These are phyloP conservation scores for Dillenia turbinata DNA, from an alignment of 164 flowering plant species.

Conservation along the genomic window DNA sequence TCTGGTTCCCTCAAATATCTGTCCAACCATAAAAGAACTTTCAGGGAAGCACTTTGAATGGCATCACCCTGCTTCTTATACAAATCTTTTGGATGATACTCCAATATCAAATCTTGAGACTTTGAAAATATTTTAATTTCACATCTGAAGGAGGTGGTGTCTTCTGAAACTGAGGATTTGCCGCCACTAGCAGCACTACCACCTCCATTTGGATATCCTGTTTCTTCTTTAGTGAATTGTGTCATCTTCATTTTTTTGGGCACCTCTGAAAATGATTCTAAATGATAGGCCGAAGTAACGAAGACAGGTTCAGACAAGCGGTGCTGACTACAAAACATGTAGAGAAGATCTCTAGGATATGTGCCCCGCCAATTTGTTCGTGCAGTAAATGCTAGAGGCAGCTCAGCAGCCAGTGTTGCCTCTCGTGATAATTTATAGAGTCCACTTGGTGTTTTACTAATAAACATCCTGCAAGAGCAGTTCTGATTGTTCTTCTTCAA, in stretches of 20 bases:
- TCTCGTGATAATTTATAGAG: conserved; percentile 81
- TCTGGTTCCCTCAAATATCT: conserved; percentile 41
- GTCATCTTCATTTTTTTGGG: conserved; percentile 31
- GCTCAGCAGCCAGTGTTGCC: conserved; percentile 68
- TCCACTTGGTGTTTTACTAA: conserved; percentile 67
- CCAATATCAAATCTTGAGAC: conserved; percentile 46
- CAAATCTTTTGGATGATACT: conserved; percentile 44
- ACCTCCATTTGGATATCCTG: conserved; percentile 17
- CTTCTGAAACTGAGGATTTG: conserved; percentile 18
- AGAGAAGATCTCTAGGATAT: conserved; percentile 75
- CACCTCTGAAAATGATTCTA: conserved; percentile 21
- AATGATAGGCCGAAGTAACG: conserved; percentile 25
- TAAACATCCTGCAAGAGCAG: conserved; percentile 59
- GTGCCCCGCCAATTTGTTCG: conserved; percentile 88
- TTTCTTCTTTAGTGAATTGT: conserved; percentile 19
- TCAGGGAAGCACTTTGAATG: conserved; percentile 58
- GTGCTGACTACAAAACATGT: conserved; percentile 76
- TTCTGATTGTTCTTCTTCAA: not conserved
- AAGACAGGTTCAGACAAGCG: conserved; percentile 76
- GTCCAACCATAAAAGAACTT: conserved; percentile 64
- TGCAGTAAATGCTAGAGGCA: conserved; percentile 68
- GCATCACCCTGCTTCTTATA: conserved; percentile 70
- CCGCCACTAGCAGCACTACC: conserved; percentile 13
- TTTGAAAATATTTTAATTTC: conserved; percentile 60
- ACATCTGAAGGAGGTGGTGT: conserved; percentile 37